A percentile compares a stretch with the other conserved stretches of the same genome.
Conservation (phyloP, 2,329 filamentous ascomycete species). For the Penicillium oxalicum region DNA sequence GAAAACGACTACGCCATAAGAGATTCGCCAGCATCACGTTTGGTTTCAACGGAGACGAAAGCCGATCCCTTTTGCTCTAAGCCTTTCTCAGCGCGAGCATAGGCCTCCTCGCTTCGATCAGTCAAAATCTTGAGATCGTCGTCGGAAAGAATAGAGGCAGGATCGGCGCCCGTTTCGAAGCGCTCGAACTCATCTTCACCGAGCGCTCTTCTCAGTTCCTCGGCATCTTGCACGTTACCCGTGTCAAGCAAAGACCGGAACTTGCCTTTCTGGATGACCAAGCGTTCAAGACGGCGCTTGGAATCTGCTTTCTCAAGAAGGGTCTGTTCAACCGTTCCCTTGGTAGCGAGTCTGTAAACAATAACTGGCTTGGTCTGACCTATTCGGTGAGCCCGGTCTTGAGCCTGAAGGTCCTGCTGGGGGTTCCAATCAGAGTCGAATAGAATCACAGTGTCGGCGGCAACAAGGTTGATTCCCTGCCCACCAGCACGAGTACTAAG, state of each 20-base stretch:
- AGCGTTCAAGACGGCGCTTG: constrained; percentile 84
- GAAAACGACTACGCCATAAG: constrained; percentile 21
- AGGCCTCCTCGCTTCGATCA: constrained; percentile 65
- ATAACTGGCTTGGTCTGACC: constrained; percentile 89
- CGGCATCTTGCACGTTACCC: constrained; percentile 48
- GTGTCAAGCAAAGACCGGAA: constrained; percentile 64
- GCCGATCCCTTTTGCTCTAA: constrained; percentile 51
- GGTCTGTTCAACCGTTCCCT: constrained; percentile 84
- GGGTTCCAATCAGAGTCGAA: constrained; percentile 94
- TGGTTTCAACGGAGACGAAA: constrained; percentile 79
- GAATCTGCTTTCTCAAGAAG: constrained; percentile 82
- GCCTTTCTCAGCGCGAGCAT: constrained; percentile 69
- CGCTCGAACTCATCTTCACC: constrained; percentile 67
- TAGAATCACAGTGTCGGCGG: constrained; percentile 85
- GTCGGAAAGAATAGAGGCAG: constrained; percentile 64
- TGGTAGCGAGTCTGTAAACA: constrained; percentile 88
- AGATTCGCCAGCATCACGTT: constrained; percentile 40
- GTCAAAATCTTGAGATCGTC: constrained; percentile 71
- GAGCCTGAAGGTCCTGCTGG: constrained; percentile 92
- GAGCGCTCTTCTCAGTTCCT: constrained; percentile 58
- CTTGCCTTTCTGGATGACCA: constrained; percentile 90
- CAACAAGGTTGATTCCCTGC: constrained; percentile 88
- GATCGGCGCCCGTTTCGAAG: constrained; percentile 50
- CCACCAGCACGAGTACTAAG: constrained; percentile 87
- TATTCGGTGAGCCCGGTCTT: constrained; percentile 91